Evolutionary conservation across 768 basidiomycete genomes (phyloP), one percentile per base, ranked within the genome.

Genomic region (Mycena latifolia): DNA sequence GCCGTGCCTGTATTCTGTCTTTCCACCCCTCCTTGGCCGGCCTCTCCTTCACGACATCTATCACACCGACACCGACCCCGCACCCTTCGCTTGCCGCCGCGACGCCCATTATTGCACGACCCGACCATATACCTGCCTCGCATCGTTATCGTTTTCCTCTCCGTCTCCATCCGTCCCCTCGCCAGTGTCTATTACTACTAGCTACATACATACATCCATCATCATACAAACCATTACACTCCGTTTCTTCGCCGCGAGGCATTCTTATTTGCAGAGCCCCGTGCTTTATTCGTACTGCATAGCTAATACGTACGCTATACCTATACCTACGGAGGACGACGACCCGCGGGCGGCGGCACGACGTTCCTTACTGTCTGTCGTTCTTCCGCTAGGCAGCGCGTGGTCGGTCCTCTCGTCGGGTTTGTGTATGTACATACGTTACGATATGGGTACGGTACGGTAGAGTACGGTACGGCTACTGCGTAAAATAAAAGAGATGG

Each of bases 21-120:
- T 24, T 9, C 31, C 37, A 1, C 39, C 52, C 22, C 47, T n/a
- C n/a, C n/a, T n/a, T n/a, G 66, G 60, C 61, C 55, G 61, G 55
- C 56, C 31, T 31, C 54, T 22, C 45, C 45, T 24, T 37, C 48
- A 20, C 52, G 5, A 4, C 29, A 28, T 35, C 58, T 20, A 35
- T 35, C 33, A 37, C 37, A 14, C 29, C 45, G 45, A 46, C 29
- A 57, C 8, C 18, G 24, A 24, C 22, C 41, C n/a, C 50, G 20
- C 41, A 64, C 67, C 70, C 55, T 61, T 61, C 67, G 39, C 61
- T 67, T 68, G 67, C 41, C 67, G 70, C 63, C 61, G 67, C 70
- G 63, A 27, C 60, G 53, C 68, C 68, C 52, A 54, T 58, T n/a
- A n/a, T 37, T 47, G 46, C 57, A 59, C 52, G 52, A 61, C 59